A percentile compares a stretch with the other conserved stretches of the same genome.
These are phyloP conservation scores for Puccinia novopanici DNA, from an alignment of 1,284 basidiomycete species.

Conservation along the genomic window DNA sequence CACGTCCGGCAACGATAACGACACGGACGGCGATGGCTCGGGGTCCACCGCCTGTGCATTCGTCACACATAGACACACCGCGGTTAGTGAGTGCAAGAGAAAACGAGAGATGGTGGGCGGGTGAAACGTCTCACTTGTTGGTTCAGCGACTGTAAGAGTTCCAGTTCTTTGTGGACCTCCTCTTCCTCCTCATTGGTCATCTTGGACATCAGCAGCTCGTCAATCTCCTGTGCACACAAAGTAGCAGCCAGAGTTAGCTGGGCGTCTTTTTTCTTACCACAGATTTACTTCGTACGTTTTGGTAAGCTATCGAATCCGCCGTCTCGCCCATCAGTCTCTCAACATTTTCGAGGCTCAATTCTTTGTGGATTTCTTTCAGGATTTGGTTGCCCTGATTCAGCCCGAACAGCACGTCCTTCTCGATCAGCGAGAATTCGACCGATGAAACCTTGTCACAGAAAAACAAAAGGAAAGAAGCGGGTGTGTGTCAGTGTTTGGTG, in stretches of 20 bases:
- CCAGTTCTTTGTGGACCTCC: constrained; percentile 79
- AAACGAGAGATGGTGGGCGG: too few species aligned
- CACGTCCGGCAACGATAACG: constrained; percentile 16
- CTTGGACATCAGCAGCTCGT: constrained; percentile 77
- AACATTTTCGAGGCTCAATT: constrained; percentile 88
- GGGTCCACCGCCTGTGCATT: background rate
- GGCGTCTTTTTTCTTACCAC: background rate
- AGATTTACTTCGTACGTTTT: constrained; percentile 61
- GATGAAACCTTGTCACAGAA: constrained; percentile 64
- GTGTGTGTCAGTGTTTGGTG: too few species aligned
- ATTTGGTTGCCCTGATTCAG: constrained; percentile 90
- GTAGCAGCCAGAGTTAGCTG: background rate
- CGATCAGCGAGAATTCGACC: constrained; percentile 93
- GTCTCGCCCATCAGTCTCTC: constrained; percentile 90
- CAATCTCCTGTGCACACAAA: constrained; percentile 68
- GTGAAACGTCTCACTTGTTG: background rate
- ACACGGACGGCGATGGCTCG: background rate
- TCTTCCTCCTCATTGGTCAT: constrained; percentile 90
- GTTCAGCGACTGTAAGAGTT: constrained; percentile 14
- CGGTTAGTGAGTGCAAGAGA: background rate
- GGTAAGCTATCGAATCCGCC: constrained; percentile 86
- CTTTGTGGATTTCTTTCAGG: constrained; percentile 86
- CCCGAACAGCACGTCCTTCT: constrained; percentile 88
- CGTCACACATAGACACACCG: background rate
- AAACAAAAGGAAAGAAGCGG: background rate